phyloP scores from a whole-genome alignment of 306 rosid genomes.

The Crotalaria pallida region DNA sequence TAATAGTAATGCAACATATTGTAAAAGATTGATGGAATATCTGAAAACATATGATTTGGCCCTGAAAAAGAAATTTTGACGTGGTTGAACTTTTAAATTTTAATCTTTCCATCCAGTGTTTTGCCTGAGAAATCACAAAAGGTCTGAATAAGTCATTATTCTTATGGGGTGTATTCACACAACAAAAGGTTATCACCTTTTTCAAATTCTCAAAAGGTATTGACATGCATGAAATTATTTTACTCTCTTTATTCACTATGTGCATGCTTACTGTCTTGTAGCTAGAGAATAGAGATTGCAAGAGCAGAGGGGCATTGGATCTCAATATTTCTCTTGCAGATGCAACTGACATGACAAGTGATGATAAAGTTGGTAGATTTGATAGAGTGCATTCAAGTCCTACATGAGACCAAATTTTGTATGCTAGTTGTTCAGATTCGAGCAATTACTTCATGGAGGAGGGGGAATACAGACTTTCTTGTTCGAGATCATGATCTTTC shows the following conservation, averaged over 20 bases:
- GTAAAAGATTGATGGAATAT: constrained; percentile 16
- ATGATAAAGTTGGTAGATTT: not conserved
- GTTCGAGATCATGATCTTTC: too few relatives aligned
- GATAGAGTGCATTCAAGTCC: not conserved
- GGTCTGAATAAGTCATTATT: too few relatives aligned
- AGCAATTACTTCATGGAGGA: not conserved
- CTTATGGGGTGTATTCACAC: constrained; percentile 20
- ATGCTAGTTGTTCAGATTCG: not conserved
- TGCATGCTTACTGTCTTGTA: not conserved
- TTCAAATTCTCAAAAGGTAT: not conserved
- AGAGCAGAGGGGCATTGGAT: not conserved
- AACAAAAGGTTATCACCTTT: not conserved
- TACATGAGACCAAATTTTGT: not conserved
- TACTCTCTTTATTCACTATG: not conserved
- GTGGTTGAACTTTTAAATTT: constrained; percentile 24
- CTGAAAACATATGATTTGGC: constrained; percentile 28
- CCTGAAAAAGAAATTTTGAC: constrained; percentile 24
- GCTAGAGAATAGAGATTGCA: not conserved
- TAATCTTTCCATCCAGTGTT: constrained; percentile 27
- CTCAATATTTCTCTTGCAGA: not conserved
- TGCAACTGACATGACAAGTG: not conserved
- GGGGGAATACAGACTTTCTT: not conserved
- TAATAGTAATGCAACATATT: constrained; percentile 15
- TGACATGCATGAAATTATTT: not conserved
- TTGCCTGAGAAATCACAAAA: constrained; percentile 9